These are phyloP conservation scores for Agarophyton chilense DNA, from an alignment of 23 red algal species.

Conservation along the genomic window DNA sequence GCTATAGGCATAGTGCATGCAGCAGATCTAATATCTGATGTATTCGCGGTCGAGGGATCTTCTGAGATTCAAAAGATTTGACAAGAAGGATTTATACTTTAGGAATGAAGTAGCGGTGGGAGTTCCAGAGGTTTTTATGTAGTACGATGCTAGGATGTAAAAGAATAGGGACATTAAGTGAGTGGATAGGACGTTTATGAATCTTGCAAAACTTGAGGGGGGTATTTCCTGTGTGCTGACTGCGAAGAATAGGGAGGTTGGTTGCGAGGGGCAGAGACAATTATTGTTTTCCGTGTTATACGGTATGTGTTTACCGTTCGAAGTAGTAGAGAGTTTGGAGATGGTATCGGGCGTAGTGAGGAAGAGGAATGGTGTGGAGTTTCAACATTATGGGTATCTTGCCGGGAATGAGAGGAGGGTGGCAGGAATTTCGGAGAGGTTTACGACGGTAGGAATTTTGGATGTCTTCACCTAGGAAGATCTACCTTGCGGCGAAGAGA, in stretches of 20 bases:
- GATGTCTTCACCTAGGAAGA: too few species aligned
- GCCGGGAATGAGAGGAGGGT: not conserved
- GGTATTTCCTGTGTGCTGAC: not conserved
- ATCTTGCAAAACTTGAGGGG: not conserved
- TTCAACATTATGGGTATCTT: too few species aligned
- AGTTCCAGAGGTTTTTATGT: not conserved
- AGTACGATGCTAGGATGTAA: not conserved
- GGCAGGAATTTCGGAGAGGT: not conserved
- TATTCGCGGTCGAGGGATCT: not conserved
- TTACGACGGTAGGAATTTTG: not conserved
- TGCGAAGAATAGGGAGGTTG: not conserved
- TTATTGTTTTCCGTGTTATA: not conserved
- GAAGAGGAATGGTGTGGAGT: too few species aligned
- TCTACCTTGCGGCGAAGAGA: too few species aligned
- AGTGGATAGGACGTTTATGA: not conserved
- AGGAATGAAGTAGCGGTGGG: not conserved
- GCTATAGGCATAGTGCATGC: not conserved
- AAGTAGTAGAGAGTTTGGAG: too few species aligned
- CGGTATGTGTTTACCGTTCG: not conserved
- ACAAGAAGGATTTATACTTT: not conserved
- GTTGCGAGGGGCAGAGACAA: not conserved
- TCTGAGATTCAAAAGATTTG: not conserved
- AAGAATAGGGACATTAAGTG: not conserved
- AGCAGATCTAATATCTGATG: not conserved
- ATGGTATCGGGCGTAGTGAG: too few species aligned